phyloP scores from a whole-genome alignment of 2,329 filamentous ascomycete genomes.

The Aphanoascus verrucosus region DNA sequence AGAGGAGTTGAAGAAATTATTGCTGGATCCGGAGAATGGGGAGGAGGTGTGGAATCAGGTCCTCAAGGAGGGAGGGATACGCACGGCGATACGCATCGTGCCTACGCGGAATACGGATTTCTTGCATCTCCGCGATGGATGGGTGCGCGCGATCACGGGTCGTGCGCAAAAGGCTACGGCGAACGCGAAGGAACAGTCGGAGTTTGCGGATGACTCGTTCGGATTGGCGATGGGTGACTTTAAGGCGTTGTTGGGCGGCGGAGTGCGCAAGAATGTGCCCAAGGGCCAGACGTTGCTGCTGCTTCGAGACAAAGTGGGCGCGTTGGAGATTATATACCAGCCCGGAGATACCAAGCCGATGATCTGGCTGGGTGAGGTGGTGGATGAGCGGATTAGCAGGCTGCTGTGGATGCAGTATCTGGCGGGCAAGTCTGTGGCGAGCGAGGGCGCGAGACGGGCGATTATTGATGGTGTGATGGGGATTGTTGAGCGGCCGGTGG shows the following conservation, averaged over 20 bases:
- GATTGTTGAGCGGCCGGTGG: slow-evolving; percentile 77
- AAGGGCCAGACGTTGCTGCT: slow-evolving; percentile 72
- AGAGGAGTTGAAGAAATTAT: slow-evolving; percentile 54
- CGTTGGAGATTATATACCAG: slow-evolving; percentile 56
- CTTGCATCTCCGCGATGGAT: slow-evolving; percentile 80
- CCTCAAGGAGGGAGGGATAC: slow-evolving; percentile 55
- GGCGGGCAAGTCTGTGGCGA: slow-evolving; percentile 74
- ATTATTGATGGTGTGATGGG: slow-evolving; percentile 81
- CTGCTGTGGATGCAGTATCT: slow-evolving; percentile 86
- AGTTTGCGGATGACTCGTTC: slow-evolving; percentile 64
- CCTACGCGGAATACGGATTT: slow-evolving; percentile 94
- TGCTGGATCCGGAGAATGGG: slow-evolving; percentile 59
- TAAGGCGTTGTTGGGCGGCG: slow-evolving; percentile 68
- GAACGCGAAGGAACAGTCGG: slow-evolving; percentile 32
- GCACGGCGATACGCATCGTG: slow-evolving; percentile 70
- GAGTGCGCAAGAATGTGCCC: slow-evolving; percentile 54
- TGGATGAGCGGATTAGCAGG: slow-evolving; percentile 68
- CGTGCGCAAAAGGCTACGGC: slow-evolving; percentile 51
- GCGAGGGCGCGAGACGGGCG: slow-evolving; percentile 65
- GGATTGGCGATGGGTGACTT: slow-evolving; percentile 65
- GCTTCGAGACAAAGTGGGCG: slow-evolving; percentile 54
- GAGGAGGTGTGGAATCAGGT: slow-evolving; percentile 65
- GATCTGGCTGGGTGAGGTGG: slow-evolving; percentile 57
- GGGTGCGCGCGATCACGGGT: slow-evolving; percentile 72
- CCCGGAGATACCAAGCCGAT: slow-evolving; percentile 38